phyloP scores from a whole-genome alignment of 495 filamentous ascomycete species.

The Lepidopterella palustris region DNA sequence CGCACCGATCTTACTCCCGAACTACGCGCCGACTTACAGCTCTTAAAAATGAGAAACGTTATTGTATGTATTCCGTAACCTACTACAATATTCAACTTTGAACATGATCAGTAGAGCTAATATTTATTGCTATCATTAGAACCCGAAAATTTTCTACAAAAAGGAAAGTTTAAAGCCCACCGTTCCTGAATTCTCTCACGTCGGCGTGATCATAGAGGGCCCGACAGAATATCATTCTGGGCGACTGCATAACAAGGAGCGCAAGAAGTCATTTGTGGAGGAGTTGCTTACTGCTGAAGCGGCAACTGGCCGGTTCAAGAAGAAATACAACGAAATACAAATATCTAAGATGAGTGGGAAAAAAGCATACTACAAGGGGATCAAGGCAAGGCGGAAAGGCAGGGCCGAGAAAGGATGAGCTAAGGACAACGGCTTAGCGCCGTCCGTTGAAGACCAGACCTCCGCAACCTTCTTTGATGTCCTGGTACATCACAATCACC shows the following conservation, averaged over 20 bases:
- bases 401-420: conserved; percentile 31
- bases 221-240: conserved; percentile 79
- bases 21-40: conserved; percentile 77
- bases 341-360: conserved; percentile 61
- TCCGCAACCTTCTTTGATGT: no score
- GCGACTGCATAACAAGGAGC: conserved; percentile 75
- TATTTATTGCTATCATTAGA: no score
- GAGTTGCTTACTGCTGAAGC: conserved; percentile 67
- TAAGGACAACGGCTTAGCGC: no score
- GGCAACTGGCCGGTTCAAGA: conserved; percentile 54
- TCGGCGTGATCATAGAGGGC: conserved; percentile 83
- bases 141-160: no score
- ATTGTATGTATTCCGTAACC: no score
- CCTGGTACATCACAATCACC: no score
- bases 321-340: conserved; percentile 66
- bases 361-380: conserved; percentile 61
- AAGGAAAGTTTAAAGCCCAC: conserved; percentile 63
- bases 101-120: no score
- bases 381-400: conserved; percentile 52
- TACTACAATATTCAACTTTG: no score
- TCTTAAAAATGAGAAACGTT: conserved; percentile 83
- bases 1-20: conserved; percentile 74
- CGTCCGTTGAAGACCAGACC: no score
- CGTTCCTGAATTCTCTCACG: conserved; percentile 74
- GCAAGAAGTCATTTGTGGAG: conserved; percentile 85